Conservation (phyloP, 2,329 filamentous ascomycete species). For the Alternaria alternata region DNA sequence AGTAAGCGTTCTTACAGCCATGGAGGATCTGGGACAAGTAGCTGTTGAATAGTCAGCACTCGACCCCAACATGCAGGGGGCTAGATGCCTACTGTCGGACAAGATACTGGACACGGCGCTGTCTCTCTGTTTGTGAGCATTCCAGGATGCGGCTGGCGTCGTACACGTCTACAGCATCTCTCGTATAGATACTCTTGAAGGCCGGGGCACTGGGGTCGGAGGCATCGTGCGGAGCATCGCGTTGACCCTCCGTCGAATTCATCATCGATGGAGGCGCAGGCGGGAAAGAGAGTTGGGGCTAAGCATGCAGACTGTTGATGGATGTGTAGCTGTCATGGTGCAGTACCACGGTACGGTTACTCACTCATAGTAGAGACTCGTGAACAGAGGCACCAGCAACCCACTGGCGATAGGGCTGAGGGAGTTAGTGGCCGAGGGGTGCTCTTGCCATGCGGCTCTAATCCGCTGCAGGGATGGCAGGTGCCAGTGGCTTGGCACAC, state of each 20-base stretch:
- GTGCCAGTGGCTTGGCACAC: slow-evolving; percentile 17
- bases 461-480: slow-evolving; percentile 27
- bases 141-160: slow-evolving; percentile 42
- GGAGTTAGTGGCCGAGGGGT: slow-evolving; percentile 13
- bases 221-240: slow-evolving; percentile 9
- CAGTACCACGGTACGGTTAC: not conserved
- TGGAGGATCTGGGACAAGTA: slow-evolving; percentile 83
- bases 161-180: slow-evolving; percentile 32
- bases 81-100: slow-evolving; percentile 39
- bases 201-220: too few species aligned
- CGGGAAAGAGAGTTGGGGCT: not conserved
- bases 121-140: slow-evolving; percentile 37
- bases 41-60: slow-evolving; percentile 54
- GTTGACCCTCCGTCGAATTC: slow-evolving; percentile 23
- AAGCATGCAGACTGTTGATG: slow-evolving; percentile 11
- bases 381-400: not conserved
- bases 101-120: slow-evolving; percentile 43
- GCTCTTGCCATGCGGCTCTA: slow-evolving; percentile 23
- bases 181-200: too few species aligned
- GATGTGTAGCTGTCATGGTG: slow-evolving; percentile 7
- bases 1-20: slow-evolving; percentile 75
- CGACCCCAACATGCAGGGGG: slow-evolving; percentile 10
- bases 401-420: slow-evolving; percentile 19
- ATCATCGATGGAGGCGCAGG: slow-evolving; percentile 27
- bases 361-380: not conserved